phyloP scores from a whole-genome alignment of 768 basidiomycete species.

The Kwoniella sp. region DNA sequence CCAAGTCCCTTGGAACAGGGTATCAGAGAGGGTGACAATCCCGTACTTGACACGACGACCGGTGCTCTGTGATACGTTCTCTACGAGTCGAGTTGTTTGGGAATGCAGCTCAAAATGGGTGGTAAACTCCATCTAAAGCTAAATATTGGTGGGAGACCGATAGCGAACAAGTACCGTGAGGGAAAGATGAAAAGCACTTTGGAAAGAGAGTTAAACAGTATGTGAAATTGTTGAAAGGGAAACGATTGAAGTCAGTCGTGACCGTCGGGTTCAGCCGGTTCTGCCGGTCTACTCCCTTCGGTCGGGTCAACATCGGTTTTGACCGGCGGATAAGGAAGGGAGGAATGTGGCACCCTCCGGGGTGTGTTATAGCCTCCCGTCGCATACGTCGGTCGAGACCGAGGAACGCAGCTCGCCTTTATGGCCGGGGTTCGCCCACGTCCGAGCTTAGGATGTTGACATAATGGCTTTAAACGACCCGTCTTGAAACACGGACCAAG shows the following conservation, averaged over 20 bases:
- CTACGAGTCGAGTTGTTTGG: conserved; percentile 82
- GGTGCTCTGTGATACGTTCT: conserved; percentile 70
- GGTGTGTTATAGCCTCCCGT: conserved; percentile 68
- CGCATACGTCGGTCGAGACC: conserved; percentile 64
- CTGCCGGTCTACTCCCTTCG: conserved; percentile 62
- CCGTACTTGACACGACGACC: conserved; percentile 66
- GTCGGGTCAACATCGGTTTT: conserved; percentile 72
- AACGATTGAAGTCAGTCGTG: conserved; percentile 73
- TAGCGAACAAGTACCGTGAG: conserved; percentile 81
- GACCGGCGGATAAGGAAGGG: conserved; percentile 63
- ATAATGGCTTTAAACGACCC: conserved; percentile 77
- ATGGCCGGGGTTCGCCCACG: conserved; percentile 63
- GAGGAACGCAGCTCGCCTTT: conserved; percentile 66
- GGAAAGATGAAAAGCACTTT: conserved; percentile 82
- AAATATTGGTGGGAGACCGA: conserved; percentile 80
- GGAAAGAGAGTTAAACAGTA: conserved; percentile 79
- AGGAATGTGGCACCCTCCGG: conserved; percentile 67
- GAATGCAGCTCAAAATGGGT: conserved; percentile 81
- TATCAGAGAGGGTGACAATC: conserved; percentile 61
- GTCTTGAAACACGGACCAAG: conserved; percentile 85
- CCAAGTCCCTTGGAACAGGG: conserved; percentile 78
- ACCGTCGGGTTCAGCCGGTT: conserved; percentile 63
- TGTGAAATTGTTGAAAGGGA: conserved; percentile 79
- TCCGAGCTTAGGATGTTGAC: conserved; percentile 72
- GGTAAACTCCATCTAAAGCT: conserved; percentile 84